A percentile compares a stretch with the other conserved stretches of the same genome.
phyloP scores from a whole-genome alignment of 2,329 filamentous ascomycete genomes.

The Madurella fahalii region DNA sequence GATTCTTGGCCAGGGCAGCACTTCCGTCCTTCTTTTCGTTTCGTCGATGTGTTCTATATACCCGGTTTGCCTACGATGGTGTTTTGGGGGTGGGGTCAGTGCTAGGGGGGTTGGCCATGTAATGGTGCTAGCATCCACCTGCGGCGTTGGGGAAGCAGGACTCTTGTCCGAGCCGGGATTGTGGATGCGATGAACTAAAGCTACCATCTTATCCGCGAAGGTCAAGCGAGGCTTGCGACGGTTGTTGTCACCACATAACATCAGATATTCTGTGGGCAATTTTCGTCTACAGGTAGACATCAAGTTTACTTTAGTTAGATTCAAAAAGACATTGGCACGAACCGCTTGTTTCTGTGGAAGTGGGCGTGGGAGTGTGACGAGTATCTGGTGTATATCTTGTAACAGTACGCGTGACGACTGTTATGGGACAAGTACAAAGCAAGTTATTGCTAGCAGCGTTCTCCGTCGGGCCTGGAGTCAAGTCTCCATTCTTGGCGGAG shows the following conservation, averaged over 20 bases:
- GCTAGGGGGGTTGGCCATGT: conserved; percentile 28
- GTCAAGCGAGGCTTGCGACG: conserved; percentile 2
- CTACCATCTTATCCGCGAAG: conserved; percentile 9
- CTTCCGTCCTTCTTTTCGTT: conserved; percentile 33
- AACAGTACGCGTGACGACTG: no score
- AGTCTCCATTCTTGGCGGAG: not conserved
- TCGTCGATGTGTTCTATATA: conserved; percentile 40
- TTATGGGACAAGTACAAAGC: not conserved
- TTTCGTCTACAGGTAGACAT: conserved; percentile 18
- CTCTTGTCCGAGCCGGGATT: conserved; percentile 4
- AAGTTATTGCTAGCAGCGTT: not conserved
- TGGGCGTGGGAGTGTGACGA: no score
- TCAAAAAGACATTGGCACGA: conserved; percentile 1
- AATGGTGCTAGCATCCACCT: conserved; percentile 19
- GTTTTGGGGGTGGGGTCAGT: conserved; percentile 27
- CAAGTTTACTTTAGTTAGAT: conserved; percentile 19
- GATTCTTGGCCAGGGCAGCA: conserved; percentile 28
- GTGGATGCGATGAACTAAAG: conserved; percentile 1
- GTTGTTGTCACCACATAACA: conserved; percentile 13
- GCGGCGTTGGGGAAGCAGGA: not conserved
- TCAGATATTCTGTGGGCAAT: conserved; percentile 21
- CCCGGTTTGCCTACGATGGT: conserved; percentile 33
- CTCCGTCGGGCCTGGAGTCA: not conserved
- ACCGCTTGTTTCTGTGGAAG: not conserved
- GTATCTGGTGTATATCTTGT: no score